Evolutionary conservation across 805 yeast species (phyloP).

Genomic region (Yarrowia porcina): DNA sequence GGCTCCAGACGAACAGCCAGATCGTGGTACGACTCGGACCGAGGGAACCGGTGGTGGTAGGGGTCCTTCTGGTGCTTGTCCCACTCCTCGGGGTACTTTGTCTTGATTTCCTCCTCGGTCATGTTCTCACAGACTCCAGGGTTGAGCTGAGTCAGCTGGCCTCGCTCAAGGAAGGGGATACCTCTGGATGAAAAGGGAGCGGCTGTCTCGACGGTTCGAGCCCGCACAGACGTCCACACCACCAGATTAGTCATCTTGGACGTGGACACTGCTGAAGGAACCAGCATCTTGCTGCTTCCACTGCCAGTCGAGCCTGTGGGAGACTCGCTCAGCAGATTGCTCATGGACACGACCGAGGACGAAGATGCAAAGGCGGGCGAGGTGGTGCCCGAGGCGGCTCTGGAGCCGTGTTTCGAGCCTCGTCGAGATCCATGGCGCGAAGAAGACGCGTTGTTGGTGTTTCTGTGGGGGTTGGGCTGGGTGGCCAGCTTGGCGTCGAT

Average conservation of each 20-base stretch:
- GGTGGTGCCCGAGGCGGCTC: constrained; percentile 4
- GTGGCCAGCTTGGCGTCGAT: constrained; percentile 20
- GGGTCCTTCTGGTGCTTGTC: constrained; percentile 69
- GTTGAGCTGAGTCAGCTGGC: constrained; percentile 80
- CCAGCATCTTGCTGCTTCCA: not conserved
- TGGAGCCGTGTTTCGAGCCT: constrained; percentile 7
- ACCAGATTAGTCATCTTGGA: constrained; percentile 57
- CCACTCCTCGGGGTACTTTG: constrained; percentile 66
- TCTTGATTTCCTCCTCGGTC: constrained; percentile 55
- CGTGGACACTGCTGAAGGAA: constrained; percentile 16
- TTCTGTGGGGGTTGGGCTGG: constrained; percentile 17
- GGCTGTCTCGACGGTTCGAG: constrained; percentile 78
- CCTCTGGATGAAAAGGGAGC: constrained; percentile 58
- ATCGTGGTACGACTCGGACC: constrained; percentile 95
- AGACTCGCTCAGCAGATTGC: constrained; percentile 1
- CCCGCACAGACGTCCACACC: constrained; percentile 94
- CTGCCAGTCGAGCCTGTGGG: constrained; percentile 2
- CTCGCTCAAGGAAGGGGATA: constrained; percentile 65
- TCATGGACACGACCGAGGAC: constrained; percentile 8
- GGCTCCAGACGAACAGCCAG: constrained; percentile 94
- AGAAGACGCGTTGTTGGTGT: not conserved
- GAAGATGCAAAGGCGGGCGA: constrained; percentile 22
- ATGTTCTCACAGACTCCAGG: constrained; percentile 84
- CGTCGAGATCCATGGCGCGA: constrained; percentile 15
- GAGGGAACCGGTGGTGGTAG: constrained; percentile 85